Conservation (phyloP, 768 basidiomycete species). For the Leccinum broughii region DNA sequence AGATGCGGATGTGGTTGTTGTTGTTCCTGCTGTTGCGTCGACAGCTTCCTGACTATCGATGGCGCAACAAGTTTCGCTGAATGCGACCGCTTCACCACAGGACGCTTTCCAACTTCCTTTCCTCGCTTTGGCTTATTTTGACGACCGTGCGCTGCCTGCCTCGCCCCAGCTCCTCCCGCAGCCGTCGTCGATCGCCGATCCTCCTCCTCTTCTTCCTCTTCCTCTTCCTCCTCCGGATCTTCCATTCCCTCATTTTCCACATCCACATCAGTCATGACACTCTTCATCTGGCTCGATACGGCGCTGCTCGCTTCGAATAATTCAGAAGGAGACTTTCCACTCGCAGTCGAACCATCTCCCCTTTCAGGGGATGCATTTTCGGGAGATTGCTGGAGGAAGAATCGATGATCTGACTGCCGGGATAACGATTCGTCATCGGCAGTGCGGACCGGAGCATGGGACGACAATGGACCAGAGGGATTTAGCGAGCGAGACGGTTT, state of each 20-base stretch:
- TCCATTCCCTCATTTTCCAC: constrained; percentile 18
- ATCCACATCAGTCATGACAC: constrained; percentile 23
- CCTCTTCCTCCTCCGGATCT: constrained; percentile 21
- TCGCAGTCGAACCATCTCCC: constrained; percentile 31
- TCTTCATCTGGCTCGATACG: constrained; percentile 34
- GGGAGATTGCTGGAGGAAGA: constrained; percentile 48
- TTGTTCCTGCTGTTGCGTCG: constrained; percentile 24
- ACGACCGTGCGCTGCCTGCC: constrained; percentile 18
- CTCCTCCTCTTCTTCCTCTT: constrained; percentile 21
- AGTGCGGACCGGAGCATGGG: constrained; percentile 10
- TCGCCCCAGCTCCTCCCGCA: constrained; percentile 8
- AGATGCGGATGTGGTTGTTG: not conserved
- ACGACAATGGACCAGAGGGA: constrained; percentile 3
- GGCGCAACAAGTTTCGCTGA: constrained; percentile 32
- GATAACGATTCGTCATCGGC: constrained; percentile 29
- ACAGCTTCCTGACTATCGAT: constrained; percentile 30
- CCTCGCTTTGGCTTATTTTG: constrained; percentile 31
- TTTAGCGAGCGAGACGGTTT: constrained; percentile 18
- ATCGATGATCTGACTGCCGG: constrained; percentile 42
- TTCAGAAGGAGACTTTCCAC: constrained; percentile 36
- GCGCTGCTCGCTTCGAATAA: constrained; percentile 36
- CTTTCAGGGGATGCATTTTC: constrained; percentile 39
- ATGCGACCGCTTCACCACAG: constrained; percentile 28
- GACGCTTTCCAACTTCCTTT: constrained; percentile 35
- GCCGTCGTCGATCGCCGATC: constrained; percentile 24